These are phyloP conservation scores for Ceraceosorus bombacis DNA, from an alignment of 1,284 basidiomycete genomes.

Conservation along the genomic window DNA sequence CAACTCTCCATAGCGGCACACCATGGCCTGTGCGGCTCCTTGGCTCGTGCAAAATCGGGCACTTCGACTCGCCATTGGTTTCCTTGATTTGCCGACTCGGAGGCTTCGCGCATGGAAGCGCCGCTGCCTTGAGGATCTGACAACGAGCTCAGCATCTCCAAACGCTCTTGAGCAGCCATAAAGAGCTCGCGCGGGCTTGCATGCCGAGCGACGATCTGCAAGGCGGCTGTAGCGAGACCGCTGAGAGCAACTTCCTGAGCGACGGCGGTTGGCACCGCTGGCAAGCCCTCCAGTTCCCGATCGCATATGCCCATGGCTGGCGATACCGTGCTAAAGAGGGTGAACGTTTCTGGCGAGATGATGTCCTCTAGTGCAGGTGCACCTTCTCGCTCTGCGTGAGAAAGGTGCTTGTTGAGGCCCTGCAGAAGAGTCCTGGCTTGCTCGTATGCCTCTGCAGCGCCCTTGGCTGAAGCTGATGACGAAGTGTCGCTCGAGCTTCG, in stretches of 20 bases:
- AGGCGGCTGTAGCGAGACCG: conserved; percentile 13
- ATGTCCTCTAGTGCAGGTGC: conserved; percentile 13
- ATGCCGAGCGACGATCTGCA: conserved; percentile 21
- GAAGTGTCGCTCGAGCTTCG: no score
- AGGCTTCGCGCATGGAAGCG: no score
- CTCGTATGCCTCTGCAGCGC: background rate
- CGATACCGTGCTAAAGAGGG: conserved; percentile 26
- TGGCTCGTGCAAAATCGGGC: no score
- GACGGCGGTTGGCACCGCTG: background rate
- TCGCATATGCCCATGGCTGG: conserved; percentile 23
- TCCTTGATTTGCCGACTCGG: no score
- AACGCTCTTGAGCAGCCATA: conserved; percentile 32
- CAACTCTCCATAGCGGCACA: no score
- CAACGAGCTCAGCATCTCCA: conserved; percentile 17
- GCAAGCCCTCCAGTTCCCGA: background rate
- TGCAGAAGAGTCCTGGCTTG: background rate
- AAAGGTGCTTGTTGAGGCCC: background rate
- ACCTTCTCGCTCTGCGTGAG: background rate
- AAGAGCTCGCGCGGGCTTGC: conserved; percentile 35
- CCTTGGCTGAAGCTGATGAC: no score
- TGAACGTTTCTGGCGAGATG: conserved; percentile 26
- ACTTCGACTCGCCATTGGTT: no score
- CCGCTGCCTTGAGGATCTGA: no score
- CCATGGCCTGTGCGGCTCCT: no score
- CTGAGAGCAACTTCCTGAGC: conserved; percentile 7